Percentiles rank a stretch among this genome's conserved stretches.
Evolutionary conservation across 192 early-diverging fungal species (phyloP).

Genomic region (Coemansia sp.): DNA sequence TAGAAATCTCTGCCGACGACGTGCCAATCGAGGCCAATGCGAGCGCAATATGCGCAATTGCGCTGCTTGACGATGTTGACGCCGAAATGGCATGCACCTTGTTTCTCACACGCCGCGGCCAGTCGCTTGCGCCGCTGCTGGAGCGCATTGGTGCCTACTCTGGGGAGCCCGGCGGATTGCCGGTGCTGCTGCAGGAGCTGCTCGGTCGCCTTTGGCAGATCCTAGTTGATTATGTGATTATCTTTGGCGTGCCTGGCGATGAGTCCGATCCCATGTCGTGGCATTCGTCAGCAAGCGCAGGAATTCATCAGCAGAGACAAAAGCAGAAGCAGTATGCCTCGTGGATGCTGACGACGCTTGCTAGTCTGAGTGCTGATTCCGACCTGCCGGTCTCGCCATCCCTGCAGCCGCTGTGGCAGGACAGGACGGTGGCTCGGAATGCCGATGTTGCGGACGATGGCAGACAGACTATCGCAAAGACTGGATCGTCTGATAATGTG

Average conservation of each 20-base stretch:
- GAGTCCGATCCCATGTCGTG: background rate
- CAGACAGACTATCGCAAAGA: background rate
- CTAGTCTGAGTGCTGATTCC: constrained; percentile 40
- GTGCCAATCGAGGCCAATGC: constrained; percentile 9
- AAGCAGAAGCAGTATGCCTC: constrained; percentile 20
- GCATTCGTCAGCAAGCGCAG: background rate
- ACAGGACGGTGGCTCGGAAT: background rate
- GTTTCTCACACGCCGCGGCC: constrained; percentile 37
- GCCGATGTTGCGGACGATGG: background rate
- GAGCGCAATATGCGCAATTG: constrained; percentile 37
- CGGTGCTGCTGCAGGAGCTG: constrained; percentile 18
- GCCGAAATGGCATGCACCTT: constrained; percentile 39
- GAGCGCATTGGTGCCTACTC: constrained; percentile 1
- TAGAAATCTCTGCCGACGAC: constrained; percentile 8
- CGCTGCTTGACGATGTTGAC: constrained; percentile 40
- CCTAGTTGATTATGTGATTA: constrained; percentile 27
- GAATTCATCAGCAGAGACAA: background rate
- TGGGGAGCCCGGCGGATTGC: background rate
- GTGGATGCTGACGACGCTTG: constrained; percentile 37
- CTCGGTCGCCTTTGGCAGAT: constrained; percentile 24
- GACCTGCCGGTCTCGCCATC: constrained; percentile 32
- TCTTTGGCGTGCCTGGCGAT: constrained; percentile 27
- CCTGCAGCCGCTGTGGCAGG: constrained; percentile 5
- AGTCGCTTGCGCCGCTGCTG: constrained; percentile 26
- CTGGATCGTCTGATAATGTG: no score